Base-by-base conservation (phyloP, 176 grass and related monocot genomes). In the Cenchrus fungigraminus region DNA sequence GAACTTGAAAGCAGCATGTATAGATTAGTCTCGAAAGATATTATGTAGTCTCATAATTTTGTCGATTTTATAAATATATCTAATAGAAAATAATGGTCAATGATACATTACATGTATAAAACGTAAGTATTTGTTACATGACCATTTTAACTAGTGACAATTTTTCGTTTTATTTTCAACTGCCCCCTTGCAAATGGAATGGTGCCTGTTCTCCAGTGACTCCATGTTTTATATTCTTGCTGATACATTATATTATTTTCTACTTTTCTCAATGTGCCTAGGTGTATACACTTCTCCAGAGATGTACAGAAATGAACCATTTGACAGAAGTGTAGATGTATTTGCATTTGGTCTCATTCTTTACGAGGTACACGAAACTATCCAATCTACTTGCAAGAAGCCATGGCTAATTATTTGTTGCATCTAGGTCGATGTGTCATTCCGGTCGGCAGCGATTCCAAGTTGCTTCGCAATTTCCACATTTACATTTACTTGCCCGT, bases 301-400 rank as follows among this genome's bases (percentile, higher is more conserved):
- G 76, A 77, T 99, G 59, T 99, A 88, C 90, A 99, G 56, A 84
- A 94, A 96, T 3, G 90, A 92, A 92, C 63, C 65, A 80, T 94
- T 99, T 86, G 88, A 93, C 82, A 94, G 91, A 90, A 88, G 91
- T 86, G 90, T 79, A 60, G 97, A 99, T 92, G 79, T 64, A 73
- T 99, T 96, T 87, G 91, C 93, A 77, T 99, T 96, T 22, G 86
- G 97, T 91, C 81, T 99, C 34, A 92, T 99, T 91, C 89, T 99
- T 78, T 99, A 96, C 25, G 91, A 96, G 97, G 97, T 99, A 83
- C 31, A 70, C 69, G 29, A 71, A 59, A 70, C 28, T 65, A 58
- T 63, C 43, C 12, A 85, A 53, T 70, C 53, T 78, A 43, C 64
- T 75, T 50, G 56, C 51, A 67, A 55, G 16, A 6, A 82, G 57